A percentile compares a stretch with the other conserved stretches of the same genome.
These are phyloP conservation scores for Paramecium bursaria DNA, from an alignment of 73 alveolate species.

Conservation along the genomic window DNA sequence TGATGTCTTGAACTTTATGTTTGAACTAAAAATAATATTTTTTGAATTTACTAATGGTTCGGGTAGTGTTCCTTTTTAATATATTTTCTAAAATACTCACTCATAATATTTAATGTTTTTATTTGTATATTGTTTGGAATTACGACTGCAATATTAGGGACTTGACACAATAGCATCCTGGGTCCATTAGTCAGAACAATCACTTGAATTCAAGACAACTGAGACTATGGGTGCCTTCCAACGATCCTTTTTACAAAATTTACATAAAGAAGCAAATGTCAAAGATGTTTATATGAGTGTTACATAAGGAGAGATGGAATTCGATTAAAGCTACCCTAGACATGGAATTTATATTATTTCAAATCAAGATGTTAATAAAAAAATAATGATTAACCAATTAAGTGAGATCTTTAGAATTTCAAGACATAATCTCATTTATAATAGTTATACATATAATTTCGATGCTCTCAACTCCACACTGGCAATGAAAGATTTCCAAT, in stretches of 20 bases:
- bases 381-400: constrained; percentile 4
- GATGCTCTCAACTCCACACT: background rate
- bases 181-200: too few species aligned
- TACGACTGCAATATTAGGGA: too few species aligned
- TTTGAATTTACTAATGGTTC: constrained; percentile 74
- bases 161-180: too few species aligned
- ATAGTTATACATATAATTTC: constrained; percentile 21
- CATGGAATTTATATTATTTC: constrained; percentile 11
- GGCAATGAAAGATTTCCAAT: background rate
- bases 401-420: constrained; percentile 36
- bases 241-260: constrained; percentile 35
- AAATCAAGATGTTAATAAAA: constrained; percentile 9
- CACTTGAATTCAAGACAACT: too few species aligned
- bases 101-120: constrained; percentile 74
- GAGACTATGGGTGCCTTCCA: constrained; percentile 10
- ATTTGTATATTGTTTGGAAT: background rate
- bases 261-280: constrained; percentile 25
- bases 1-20: constrained; percentile 93
- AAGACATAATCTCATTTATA: constrained; percentile 1
- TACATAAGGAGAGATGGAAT: constrained; percentile 14
- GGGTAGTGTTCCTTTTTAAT: constrained; percentile 94
- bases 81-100: constrained; percentile 93
- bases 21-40: constrained; percentile 69
- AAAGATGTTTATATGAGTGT: constrained; percentile 14
- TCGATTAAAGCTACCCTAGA: background rate